Evolutionary conservation across 2,329 filamentous ascomycete species (phyloP).

Genomic region (Sarocladiaceae sp.): DNA sequence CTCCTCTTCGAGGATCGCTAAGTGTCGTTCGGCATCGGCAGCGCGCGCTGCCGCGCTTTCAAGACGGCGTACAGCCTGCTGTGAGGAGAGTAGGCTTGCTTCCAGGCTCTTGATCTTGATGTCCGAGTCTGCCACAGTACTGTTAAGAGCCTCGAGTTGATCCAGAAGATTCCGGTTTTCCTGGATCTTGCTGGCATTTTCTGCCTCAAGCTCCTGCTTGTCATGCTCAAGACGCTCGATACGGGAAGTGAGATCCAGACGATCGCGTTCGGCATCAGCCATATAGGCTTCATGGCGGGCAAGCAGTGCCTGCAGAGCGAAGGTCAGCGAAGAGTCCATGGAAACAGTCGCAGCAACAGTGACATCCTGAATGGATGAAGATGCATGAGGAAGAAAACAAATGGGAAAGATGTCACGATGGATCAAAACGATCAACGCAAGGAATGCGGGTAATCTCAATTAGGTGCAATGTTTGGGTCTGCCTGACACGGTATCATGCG

Average conservation of each 20-base stretch:
- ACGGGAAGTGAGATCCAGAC: conserved; percentile 61
- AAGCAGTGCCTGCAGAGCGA: conserved; percentile 75
- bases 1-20: conserved; percentile 74
- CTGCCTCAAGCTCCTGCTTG: conserved; percentile 67
- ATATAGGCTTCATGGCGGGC: conserved; percentile 92
- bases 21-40: conserved; percentile 71
- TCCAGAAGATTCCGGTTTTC: conserved; percentile 78
- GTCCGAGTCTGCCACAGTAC: conserved; percentile 72
- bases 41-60: conserved; percentile 69
- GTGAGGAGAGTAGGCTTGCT: conserved; percentile 67
- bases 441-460: conserved; percentile 10
- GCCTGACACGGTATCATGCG: neutral
- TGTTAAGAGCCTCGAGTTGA: conserved; percentile 80
- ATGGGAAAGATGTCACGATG: neutral
- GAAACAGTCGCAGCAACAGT: neutral
- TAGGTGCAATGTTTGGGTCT: neutral
- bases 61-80: conserved; percentile 69
- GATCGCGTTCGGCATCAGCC: conserved; percentile 82
- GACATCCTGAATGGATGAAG: too few relatives aligned
- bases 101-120: conserved; percentile 71
- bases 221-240: conserved; percentile 71
- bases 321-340: conserved; percentile 57
- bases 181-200: conserved; percentile 71
- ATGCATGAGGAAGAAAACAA: neutral
- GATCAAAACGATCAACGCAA: neutral